Evolutionary conservation across 768 basidiomycete genomes (phyloP), one percentile per base, ranked within the genome.

Genomic region (Mycena rebaudengoi): DNA sequence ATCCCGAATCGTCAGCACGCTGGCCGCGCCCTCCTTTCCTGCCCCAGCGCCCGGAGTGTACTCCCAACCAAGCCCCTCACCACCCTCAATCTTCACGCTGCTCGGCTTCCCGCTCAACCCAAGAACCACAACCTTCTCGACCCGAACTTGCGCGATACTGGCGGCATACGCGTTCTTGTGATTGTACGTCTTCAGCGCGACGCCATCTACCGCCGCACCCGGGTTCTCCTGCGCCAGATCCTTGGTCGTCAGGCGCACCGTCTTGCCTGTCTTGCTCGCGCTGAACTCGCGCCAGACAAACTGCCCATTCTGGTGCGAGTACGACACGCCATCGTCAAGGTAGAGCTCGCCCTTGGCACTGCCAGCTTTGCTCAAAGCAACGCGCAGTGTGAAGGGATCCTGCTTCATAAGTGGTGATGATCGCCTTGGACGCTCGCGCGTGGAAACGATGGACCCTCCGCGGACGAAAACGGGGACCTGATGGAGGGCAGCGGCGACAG

Each of bases 311-410:
- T 85, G 79, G 76, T 96, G 89, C 5, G 83, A 79, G 76, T 88
- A 99, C 0, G 91, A 86, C 52, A 91, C 91, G 14, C 98, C 98
- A 69, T 99, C 98, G 74, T 99, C 98, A 58, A 97, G 86, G 77
- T 99, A 99, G 35, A 99, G 83, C 71, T 96, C 93, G 35, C 98
- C 98, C 2, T 72, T 74, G 0, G 96, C 96, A 29, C 66, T 71
- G 26, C 81, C 79, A 1, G 79, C 71, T 46, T 87, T 86, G 77
- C 85, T 85, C 20, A 97, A 81, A 0, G 95, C 94, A 23, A 97
- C 85, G 57, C 91, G 89, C 37, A 99, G 85, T 0, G 96, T 98
- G 82, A 96, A 94, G 0, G 97, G 98, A 73, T 99, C 98, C 54
- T 82, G 78, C 79, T 90, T 92, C 92, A 98, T 97, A 40, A 96